These are phyloP conservation scores for Solanum neorickii DNA, from an alignment of 257 asterid species.

Conservation along the genomic window DNA sequence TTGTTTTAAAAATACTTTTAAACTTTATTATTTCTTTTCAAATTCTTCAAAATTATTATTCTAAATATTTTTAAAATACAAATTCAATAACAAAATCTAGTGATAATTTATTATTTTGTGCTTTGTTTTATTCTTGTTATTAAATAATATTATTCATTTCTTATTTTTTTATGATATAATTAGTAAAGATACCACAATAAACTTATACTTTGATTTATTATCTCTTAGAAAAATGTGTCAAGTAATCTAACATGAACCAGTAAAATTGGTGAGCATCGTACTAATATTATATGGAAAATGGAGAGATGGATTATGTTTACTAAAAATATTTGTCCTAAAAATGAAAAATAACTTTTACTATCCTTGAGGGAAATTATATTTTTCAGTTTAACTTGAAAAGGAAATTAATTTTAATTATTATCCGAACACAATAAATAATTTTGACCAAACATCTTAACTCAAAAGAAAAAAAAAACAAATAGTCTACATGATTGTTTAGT, in stretches of 20 bases:
- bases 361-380: background rate
- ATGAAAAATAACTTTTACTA: background rate
- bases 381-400: background rate
- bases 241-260: background rate
- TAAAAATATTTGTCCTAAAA: background rate
- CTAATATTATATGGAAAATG: no score
- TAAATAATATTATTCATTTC: background rate
- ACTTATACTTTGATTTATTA: background rate
- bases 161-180: no score
- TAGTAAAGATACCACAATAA: no score
- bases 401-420: background rate
- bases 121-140: no score
- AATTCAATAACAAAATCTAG: no score
- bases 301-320: no score
- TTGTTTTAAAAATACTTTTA: no score
- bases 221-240: background rate
- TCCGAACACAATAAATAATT: background rate
- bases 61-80: no score
- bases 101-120: background rate
- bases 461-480: accelerated
- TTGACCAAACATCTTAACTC: background rate
- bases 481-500: no score
- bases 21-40: no score
- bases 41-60: no score
- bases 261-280: no score